These are phyloP conservation scores for Verticillium isaacii DNA, from an alignment of 2,329 filamentous ascomycete genomes.

Conservation along the genomic window DNA sequence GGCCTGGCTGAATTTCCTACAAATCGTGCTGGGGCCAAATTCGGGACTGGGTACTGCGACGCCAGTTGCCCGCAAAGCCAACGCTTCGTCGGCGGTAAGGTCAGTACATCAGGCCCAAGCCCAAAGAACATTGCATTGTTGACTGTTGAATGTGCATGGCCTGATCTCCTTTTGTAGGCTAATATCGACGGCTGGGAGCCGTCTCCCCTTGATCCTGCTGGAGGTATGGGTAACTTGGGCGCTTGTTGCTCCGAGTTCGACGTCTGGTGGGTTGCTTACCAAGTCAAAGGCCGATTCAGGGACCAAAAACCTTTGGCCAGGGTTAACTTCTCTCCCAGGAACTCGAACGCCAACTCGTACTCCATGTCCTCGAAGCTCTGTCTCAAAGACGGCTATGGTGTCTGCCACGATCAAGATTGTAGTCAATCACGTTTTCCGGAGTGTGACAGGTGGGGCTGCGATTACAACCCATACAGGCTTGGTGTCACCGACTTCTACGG, in stretches of 20 bases:
- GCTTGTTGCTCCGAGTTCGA: slow-evolving; percentile 56
- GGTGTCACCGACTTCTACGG: slow-evolving; percentile 57
- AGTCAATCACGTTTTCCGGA: slow-evolving; percentile 33
- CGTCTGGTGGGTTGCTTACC: slow-evolving; percentile 41
- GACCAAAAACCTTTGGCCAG: not conserved
- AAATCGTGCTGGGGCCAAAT: slow-evolving; percentile 43
- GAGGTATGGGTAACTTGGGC: slow-evolving; percentile 41
- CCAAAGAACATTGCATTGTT: not conserved
- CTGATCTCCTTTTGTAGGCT: slow-evolving; percentile 11
- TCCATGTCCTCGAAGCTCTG: slow-evolving; percentile 6
- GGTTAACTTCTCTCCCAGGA: slow-evolving; percentile 2
- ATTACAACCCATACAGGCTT: slow-evolving; percentile 61
- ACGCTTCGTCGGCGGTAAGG: slow-evolving; percentile 42
- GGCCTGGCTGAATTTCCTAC: slow-evolving; percentile 36
- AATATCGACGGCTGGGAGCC: slow-evolving; percentile 39
- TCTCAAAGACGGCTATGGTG: not conserved
- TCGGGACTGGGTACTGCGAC: slow-evolving; percentile 52
- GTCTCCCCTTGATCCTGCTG: slow-evolving; percentile 43
- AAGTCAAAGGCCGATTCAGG: not conserved
- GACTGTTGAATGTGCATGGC: no score
- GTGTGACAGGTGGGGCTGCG: slow-evolving; percentile 62
- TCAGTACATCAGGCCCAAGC: not conserved
- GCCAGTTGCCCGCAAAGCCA: slow-evolving; percentile 37
- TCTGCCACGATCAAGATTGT: slow-evolving; percentile 13
- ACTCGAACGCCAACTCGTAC: slow-evolving; percentile 51